These are phyloP conservation scores for Colletotrichum falcatum DNA, from an alignment of 2,329 filamentous ascomycete genomes.

Conservation along the genomic window DNA sequence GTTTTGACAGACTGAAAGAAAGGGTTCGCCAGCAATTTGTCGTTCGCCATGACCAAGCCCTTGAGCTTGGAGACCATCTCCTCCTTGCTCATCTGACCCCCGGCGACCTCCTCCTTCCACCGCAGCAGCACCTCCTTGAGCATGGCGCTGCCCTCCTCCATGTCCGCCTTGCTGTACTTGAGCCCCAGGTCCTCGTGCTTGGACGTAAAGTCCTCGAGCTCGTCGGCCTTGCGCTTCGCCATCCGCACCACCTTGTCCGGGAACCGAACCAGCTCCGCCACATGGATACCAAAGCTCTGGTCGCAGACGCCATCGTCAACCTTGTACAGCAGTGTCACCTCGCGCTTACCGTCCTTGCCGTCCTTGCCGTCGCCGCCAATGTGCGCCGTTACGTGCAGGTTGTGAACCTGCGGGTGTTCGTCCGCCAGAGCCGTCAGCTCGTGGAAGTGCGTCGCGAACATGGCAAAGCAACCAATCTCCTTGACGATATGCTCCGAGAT, in stretches of 20 bases:
- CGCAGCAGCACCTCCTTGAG: constrained; percentile 84
- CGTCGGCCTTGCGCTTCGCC: constrained; percentile 99
- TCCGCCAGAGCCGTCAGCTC: constrained; percentile 93
- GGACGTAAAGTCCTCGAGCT: constrained; percentile 93
- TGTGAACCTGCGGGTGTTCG: constrained; percentile 87
- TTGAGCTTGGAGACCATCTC: constrained; percentile 84
- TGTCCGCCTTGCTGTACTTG: constrained; percentile 83
- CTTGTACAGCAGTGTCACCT: constrained; percentile 97
- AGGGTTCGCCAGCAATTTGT: constrained; percentile 71
- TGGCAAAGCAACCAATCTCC: constrained; percentile 92
- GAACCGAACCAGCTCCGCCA: constrained; percentile 95
- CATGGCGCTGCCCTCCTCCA: constrained; percentile 87
- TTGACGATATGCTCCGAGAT: constrained; percentile 98
- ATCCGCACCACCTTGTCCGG: constrained; percentile 97
- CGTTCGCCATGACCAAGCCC: constrained; percentile 81
- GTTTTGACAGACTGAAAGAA: constrained; percentile 77
- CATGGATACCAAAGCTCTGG: constrained; percentile 98
- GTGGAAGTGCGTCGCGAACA: constrained; percentile 99
- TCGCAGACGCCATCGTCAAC: constrained; percentile 96
- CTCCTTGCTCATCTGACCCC: constrained; percentile 72
- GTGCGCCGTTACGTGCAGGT: constrained; percentile 96
- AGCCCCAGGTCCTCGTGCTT: constrained; percentile 74
- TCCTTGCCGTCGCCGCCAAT: constrained; percentile 71
- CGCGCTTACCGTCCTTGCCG: constrained; percentile 69
- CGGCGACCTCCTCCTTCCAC: constrained; percentile 84